Conservation (phyloP, 2,329 filamentous ascomycete species). For the Fusarium haematococcum region DNA sequence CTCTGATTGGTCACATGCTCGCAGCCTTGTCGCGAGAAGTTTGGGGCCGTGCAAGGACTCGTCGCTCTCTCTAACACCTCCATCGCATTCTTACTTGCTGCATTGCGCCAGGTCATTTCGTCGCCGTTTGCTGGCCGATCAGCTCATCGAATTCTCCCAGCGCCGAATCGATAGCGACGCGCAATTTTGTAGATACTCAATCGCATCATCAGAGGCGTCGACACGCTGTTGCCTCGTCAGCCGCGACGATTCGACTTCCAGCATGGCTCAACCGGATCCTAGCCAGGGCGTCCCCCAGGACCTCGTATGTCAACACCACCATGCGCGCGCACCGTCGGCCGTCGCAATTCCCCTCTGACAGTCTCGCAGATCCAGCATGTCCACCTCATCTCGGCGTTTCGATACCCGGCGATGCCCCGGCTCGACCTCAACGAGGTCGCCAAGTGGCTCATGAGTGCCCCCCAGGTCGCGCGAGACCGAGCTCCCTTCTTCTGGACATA, state of each 20-base stretch:
- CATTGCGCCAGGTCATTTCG: constrained; percentile 40
- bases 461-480: constrained; percentile 85
- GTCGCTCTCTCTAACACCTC: constrained; percentile 37
- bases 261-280: constrained; percentile 56
- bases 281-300: constrained; percentile 58
- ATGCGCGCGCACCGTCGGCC: neutral
- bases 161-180: neutral
- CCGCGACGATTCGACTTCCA: constrained; percentile 40
- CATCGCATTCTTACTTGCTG: constrained; percentile 26
- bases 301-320: constrained; percentile 48
- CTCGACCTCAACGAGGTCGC: constrained; percentile 82
- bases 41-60: constrained; percentile 47
- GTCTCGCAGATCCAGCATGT: constrained; percentile 80
- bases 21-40: constrained; percentile 55
- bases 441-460: constrained; percentile 85
- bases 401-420: constrained; percentile 79
- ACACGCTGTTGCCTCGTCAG: constrained; percentile 20
- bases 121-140: constrained; percentile 18
- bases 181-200: constrained; percentile 15
- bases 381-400: constrained; percentile 86
- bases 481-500: constrained; percentile 95
- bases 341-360: constrained; percentile 34
- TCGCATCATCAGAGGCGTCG: constrained; percentile 32
- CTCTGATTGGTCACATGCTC: constrained; percentile 43
- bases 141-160: neutral